phyloP scores from a whole-genome alignment of 129 eudicot genomes.

The Pittosporum tobira region DNA sequence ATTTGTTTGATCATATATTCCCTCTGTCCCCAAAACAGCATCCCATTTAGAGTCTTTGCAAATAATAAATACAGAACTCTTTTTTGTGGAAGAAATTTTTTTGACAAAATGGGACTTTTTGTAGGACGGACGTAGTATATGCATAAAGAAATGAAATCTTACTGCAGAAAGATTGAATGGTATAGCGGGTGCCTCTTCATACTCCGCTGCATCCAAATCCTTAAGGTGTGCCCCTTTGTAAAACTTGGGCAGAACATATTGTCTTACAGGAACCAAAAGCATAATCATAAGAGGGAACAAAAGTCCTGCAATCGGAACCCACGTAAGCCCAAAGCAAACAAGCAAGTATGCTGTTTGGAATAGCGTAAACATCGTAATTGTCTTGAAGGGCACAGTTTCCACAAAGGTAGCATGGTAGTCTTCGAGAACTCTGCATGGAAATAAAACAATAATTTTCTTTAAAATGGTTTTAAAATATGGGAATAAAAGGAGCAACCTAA shows the following conservation, averaged over 20 bases:
- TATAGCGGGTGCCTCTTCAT: constrained; percentile 78
- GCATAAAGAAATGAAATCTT: not conserved
- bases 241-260: constrained; percentile 78
- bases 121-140: too few species aligned
- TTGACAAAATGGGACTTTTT: too few species aligned
- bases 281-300: constrained; percentile 87
- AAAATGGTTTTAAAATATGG: not conserved
- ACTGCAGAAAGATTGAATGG: constrained; percentile 65
- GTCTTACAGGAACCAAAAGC: constrained; percentile 94
- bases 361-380: constrained; percentile 61
- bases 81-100: too few species aligned
- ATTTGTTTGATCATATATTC: too few species aligned
- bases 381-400: constrained; percentile 91
- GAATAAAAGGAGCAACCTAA: not conserved
- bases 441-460: not conserved
- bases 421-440: constrained; percentile 67
- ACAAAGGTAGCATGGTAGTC: constrained; percentile 94
- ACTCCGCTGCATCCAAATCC: constrained; percentile 95
- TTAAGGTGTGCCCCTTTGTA: constrained; percentile 94
- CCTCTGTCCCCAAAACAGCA: too few species aligned
- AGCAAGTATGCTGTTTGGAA: constrained; percentile 73
- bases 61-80: too few species aligned
- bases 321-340: constrained; percentile 84
- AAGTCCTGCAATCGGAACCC: constrained; percentile 94
- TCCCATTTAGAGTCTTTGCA: too few species aligned